Evolutionary conservation across 2,329 filamentous ascomycete species (phyloP), one percentile per base, ranked within the genome.

Genomic region (Pseudogymnoascus sp.): DNA sequence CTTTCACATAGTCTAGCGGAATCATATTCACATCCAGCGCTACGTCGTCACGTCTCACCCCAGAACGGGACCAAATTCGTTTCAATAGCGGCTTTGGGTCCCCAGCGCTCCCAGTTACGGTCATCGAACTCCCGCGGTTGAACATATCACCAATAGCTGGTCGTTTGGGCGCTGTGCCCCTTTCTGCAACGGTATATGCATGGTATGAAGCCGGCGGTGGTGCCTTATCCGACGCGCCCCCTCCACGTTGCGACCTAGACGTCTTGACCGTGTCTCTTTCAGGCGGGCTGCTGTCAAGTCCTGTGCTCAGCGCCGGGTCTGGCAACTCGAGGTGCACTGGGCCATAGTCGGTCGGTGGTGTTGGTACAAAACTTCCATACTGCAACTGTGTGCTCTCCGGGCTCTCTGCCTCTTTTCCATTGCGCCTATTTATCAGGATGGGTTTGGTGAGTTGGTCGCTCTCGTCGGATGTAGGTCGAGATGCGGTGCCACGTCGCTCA

Each of bases 321-420:
- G 86, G 86, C 14, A 89, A 76, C 66, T 82, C 78, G 18, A 88
- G 76, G 0, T 78, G 79, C 14, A 69, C 3, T 62, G 67, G 47
- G 18, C 57, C 64, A 11, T 66, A 62, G 28, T 68, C 66, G 11
- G 67, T 66, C 4, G 78, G 78, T 1, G 82, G 82, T 28, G 81
- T 81, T 6, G 79, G 78, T 8, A 85, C 73, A 66, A 88, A 86
- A 69, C 84, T 87, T 50, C 85, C 85, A 76, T 88, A 88, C 65
- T 77, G 78, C 15, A 58, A 25, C 6, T 58, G 7, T 30, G 57
- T 15, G 57, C 57, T 58, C 15, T 33, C 28, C 18, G 47, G 28
- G 47, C 47, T 53, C 28, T 35, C 47, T 53, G 47, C n/a, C 28
- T 53, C 47, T 35, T 53, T 53, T 58, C 57, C 57, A 58, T 58